Evolutionary conservation across 2,329 filamentous ascomycete genomes (phyloP), one percentile per base, ranked within the genome.

Genomic region (Venturia carpophila): DNA sequence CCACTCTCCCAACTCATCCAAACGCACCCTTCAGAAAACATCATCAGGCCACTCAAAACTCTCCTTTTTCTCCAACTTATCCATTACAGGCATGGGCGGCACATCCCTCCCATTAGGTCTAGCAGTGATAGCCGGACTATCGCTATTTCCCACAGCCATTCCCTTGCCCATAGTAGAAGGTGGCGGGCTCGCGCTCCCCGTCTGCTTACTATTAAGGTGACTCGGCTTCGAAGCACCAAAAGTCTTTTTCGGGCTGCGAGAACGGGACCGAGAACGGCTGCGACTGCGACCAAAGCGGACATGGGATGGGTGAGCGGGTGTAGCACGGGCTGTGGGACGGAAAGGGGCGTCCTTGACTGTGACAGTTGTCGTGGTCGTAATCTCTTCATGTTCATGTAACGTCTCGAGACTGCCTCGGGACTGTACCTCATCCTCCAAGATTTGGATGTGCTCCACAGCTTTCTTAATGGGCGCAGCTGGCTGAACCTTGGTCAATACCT

Each of bases 11-110:
- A 19, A 17, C 5, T 1, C 27, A n/a, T 37, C 5, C 47, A 61
- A 43, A 42, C 30, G 30, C 30, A 2, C 7, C 6, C 39, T 6
- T 62, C 58, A 66, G 24, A 66, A 66, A 15, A 66, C 64, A 45
- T 66, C 64, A 41, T 66, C 64, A 39, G 64, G 64, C 64, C 64
- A 66, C 60, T 66, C 64, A 42, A 62, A 66, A 45, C 45, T 58
- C 41, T 63, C 47, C 19, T 45, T 55, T 19, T 56, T 66, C 41
- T 55, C 60, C 45, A 56, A 21, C 30, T 43, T 56, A 3, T 13
- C 42, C 47, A 17, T 58, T 7, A 30, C 13, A 24, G 64, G 64
- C 52, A 65, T 37, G 5, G 37, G 55, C 4, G 64, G 64, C 6
- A 65, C 64, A 58, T 60, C 64, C 39, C 47, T 24, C 3, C 64